Conservation (phyloP, 108 stramenopile species). For the Asterionellopsis glacialis region DNA sequence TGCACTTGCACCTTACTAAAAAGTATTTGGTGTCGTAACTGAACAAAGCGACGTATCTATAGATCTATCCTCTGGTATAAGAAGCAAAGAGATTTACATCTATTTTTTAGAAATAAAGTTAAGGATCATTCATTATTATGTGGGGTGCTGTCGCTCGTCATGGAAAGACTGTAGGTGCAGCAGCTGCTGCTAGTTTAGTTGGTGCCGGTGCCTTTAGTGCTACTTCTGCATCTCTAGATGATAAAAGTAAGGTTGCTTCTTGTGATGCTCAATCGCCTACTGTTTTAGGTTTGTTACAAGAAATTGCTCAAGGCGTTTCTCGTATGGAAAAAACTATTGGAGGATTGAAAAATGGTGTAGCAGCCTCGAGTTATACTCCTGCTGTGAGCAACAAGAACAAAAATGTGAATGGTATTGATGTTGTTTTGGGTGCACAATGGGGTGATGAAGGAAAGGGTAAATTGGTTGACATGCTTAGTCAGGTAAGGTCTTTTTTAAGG, state of each 20-base stretch:
- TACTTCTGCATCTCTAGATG: not conserved
- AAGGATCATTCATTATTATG: not conserved
- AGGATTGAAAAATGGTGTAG: too few species aligned
- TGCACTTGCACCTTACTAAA: too few species aligned
- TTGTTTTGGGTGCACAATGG: constrained; percentile 96
- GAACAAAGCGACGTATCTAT: too few species aligned
- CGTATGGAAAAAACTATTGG: constrained; percentile 5
- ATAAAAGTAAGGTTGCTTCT: not conserved
- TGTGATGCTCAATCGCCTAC: constrained; percentile 6
- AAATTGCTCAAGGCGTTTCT: constrained; percentile 25
- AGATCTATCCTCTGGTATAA: too few species aligned
- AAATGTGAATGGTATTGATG: constrained; percentile 67
- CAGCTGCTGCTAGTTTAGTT: constrained; percentile 2
- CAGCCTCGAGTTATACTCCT: not conserved
- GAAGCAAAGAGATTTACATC: too few species aligned
- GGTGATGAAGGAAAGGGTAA: constrained; percentile 99
- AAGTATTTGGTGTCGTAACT: too few species aligned
- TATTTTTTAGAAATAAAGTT: too few species aligned
- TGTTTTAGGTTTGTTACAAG: constrained; percentile 33
- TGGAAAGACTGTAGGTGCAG: constrained; percentile 6
- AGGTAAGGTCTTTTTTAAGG: constrained; percentile 42
- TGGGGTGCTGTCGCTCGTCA: not conserved
- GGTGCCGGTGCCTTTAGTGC: not conserved
- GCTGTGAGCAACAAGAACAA: constrained; percentile 6
- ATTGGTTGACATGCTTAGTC: constrained; percentile 92